Conservation (phyloP, 1,139 yeast species). For the Debaryomyces robertsiae region DNA sequence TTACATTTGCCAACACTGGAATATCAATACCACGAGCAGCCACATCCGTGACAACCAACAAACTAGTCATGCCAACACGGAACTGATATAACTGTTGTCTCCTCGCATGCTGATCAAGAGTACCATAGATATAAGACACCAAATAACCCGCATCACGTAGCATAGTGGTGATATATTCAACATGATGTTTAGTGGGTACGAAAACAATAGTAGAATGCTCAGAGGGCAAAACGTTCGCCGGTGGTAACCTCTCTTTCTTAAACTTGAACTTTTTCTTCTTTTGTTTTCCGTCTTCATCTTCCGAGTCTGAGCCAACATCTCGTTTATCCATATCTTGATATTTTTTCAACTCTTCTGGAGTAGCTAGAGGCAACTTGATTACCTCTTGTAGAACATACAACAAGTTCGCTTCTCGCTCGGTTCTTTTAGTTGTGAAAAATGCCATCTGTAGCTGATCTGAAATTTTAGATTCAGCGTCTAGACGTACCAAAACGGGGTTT, state of each 20-base stretch:
- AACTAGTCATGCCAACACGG: constrained; percentile 76
- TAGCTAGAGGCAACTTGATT: constrained; percentile 81
- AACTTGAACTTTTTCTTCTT: constrained; percentile 38
- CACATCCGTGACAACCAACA: constrained; percentile 94
- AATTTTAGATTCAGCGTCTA: constrained; percentile 89
- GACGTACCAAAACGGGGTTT: constrained; percentile 87
- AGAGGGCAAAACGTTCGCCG: constrained; percentile 82
- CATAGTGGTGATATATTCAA: constrained; percentile 77
- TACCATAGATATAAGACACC: constrained; percentile 88
- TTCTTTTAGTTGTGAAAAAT: constrained; percentile 74
- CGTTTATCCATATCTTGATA: constrained; percentile 50
- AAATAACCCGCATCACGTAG: constrained; percentile 81
- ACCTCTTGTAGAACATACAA: constrained; percentile 76
- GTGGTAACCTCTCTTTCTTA: constrained; percentile 64
- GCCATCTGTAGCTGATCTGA: constrained; percentile 92
- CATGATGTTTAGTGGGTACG: constrained; percentile 97
- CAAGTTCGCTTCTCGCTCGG: constrained; percentile 89
- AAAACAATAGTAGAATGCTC: constrained; percentile 86
- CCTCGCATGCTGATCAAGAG: constrained; percentile 94
- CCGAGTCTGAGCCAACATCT: constrained; percentile 50
- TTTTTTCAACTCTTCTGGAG: constrained; percentile 60
- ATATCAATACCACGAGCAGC: constrained; percentile 99
- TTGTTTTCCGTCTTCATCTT: constrained; percentile 40
- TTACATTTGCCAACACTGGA: constrained; percentile 91
- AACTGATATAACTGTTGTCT: constrained; percentile 84